Base-by-base conservation (phyloP, 345 rosid species). In the Pugionium cornutum region DNA sequence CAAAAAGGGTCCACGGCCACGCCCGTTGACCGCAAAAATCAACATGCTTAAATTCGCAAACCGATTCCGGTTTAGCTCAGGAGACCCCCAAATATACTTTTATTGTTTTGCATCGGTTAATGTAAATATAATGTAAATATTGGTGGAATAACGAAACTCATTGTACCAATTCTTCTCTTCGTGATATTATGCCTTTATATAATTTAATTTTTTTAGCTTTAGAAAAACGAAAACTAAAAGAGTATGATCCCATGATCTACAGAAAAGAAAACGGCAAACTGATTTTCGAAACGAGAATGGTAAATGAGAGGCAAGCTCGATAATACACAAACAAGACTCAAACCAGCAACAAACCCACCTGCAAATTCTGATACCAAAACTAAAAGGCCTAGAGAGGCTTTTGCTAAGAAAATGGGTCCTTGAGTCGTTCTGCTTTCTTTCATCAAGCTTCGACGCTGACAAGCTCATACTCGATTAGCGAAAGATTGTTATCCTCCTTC, bases 401-500 rank as follows among this genome's bases (percentile, higher is more conserved):
- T 28, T 26, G 6, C 63, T 36, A 54, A 62, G 18, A 40, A 55
- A 60, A 48, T 41, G 53, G 1, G 53, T 40, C 33, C 32, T 29
- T 47, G 52, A 54, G 51, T 55, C n/a, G 3, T 58, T 55, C 64
- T 56, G 58, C 39, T 63, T 63, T 71, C 64, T 2, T 48, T 33
- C 29, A 30, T 73, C 72, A 73, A 44, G 76, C 40, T 73, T 73
- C 88, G 39, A 89, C 86, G 46, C 56, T 86, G 58, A 89, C 92
- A 29, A 84, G 82, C 54, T 89, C 96, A 63, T 79, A 86, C 72
- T 89, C 92, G 10, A 89, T 84, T 56, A 84, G 76, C 0, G 96
- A 88, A 56, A 88, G 84, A 76, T 86, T 88, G 80, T 86, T 88
- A 53, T 88, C 96, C 67, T 88, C 89, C 71, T 86, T 86, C 69